Evolutionary conservation across 1,139 yeast species (phyloP).

Genomic region (Pichia sp.): DNA sequence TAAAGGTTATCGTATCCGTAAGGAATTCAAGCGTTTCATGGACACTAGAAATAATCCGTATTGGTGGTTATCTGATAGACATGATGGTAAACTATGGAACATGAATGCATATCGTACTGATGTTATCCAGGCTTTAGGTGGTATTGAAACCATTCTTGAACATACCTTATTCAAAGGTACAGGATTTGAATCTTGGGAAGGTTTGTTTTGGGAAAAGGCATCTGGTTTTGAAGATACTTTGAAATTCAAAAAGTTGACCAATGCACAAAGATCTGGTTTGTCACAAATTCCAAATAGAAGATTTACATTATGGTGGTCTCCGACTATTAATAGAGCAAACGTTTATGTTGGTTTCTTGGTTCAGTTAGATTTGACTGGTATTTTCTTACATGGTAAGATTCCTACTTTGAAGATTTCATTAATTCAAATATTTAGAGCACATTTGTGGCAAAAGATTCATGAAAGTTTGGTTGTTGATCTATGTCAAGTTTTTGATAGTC

Average conservation of each 20-base stretch:
- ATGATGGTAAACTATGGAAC: slow-evolving; percentile 97
- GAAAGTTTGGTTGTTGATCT: slow-evolving; percentile 93
- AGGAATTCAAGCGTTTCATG: slow-evolving; percentile 73
- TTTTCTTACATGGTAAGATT: slow-evolving; percentile 94
- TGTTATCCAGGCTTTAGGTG: slow-evolving; percentile 96
- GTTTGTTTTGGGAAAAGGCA: slow-evolving; percentile 96
- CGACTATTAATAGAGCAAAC: slow-evolving; percentile 96
- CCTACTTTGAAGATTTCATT: slow-evolving; percentile 95
- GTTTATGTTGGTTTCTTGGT: slow-evolving; percentile 98
- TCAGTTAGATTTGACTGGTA: slow-evolving; percentile 95
- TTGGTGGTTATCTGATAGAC: slow-evolving; percentile 96
- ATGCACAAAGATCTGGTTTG: slow-evolving; percentile 96
- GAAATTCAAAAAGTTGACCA: slow-evolving; percentile 91
- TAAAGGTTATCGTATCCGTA: slow-evolving; percentile 86
- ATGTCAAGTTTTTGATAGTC: slow-evolving; percentile 89
- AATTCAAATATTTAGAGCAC: slow-evolving; percentile 96
- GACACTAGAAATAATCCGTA: slow-evolving; percentile 78
- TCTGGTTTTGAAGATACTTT: slow-evolving; percentile 96
- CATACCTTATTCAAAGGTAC: slow-evolving; percentile 96
- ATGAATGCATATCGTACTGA: slow-evolving; percentile 91
- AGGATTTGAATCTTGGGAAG: slow-evolving; percentile 99
- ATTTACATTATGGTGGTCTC: slow-evolving; percentile 99
- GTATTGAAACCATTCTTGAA: slow-evolving; percentile 93
- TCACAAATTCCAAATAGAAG: slow-evolving; percentile 98
- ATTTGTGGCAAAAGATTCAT: slow-evolving; percentile 98